A percentile compares a stretch with the other conserved stretches of the same genome.
These are phyloP conservation scores for Kodamaea alishanica DNA, from an alignment of 1,139 yeast species.

Conservation along the genomic window DNA sequence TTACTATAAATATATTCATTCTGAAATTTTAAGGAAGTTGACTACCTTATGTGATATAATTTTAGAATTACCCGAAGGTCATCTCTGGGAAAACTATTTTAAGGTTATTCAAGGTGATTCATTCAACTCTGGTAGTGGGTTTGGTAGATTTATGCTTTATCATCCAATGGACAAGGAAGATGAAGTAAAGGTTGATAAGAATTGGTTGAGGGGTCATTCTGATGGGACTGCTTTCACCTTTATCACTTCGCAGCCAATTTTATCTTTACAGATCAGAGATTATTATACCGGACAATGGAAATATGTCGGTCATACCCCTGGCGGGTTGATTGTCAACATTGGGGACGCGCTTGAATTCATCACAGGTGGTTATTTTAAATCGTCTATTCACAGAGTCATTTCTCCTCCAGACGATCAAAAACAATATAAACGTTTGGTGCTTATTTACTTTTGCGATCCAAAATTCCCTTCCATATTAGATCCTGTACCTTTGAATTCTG, in stretches of 20 bases:
- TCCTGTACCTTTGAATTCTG: conserved; percentile 16
- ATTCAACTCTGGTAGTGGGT: conserved; percentile 29
- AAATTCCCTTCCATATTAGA: conserved; percentile 15
- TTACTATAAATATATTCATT: conserved; percentile 26
- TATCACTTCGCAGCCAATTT: conserved; percentile 29
- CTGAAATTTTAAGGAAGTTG: conserved; percentile 23
- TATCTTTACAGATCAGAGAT: conserved; percentile 26
- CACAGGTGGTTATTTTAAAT: conserved; percentile 30
- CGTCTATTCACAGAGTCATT: conserved; percentile 28
- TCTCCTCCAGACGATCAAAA: conserved; percentile 28
- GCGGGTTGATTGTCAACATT: conserved; percentile 25
- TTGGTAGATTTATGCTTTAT: conserved; percentile 33
- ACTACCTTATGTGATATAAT: conserved; percentile 27
- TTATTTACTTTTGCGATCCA: conserved; percentile 26
- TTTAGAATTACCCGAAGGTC: conserved; percentile 32
- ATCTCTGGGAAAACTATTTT: conserved; percentile 29
- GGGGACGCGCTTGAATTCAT: conserved; percentile 30
- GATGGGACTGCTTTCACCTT: conserved; percentile 29
- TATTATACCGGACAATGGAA: conserved; percentile 26
- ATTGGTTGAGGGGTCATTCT: conserved; percentile 28
- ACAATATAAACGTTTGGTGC: conserved; percentile 20
- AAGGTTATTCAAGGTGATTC: conserved; percentile 21
- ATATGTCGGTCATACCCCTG: conserved; percentile 26
- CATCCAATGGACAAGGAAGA: conserved; percentile 28
- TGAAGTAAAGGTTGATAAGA: conserved; percentile 17